Base-by-base conservation (phyloP, 2,329 filamentous ascomycete species). In the Akanthomyces muscarius region DNA sequence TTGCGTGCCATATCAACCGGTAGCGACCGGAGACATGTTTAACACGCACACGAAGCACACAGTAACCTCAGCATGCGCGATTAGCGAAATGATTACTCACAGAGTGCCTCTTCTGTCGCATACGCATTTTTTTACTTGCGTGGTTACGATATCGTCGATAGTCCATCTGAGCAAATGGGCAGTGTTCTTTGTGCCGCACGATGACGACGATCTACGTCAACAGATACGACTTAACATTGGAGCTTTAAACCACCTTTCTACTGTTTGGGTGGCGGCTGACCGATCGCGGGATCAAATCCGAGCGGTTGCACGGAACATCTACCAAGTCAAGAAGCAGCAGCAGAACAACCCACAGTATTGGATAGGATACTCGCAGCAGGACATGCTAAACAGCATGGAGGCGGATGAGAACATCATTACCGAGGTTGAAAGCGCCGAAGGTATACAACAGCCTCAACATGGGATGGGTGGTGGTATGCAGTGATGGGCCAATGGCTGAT, bases 111-210 rank as follows among this genome's bases (percentile, higher is more conserved):
- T 94, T 2, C 81, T 88, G 5, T 86, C 85, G 38, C 91, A 96
- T 75, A 92, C 87, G 0, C 91, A 92, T 63, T 93, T 94, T 75
- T 92, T 95, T 77, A 90, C 89, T 41, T 95, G 91, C 71, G 88
- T 90, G 45, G 80, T 95, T 56, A 90, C 90, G 1, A 79, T 94
- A 60, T 89, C 89, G 21, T 91, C 90, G 7, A 89, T 93, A 68
- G 89, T 94, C 4, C 90, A 95, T 70, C 81, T 96, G 28, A 91
- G 89, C 62, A 90, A 90, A 66, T 96, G 91, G 86, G 88, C 80
- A 60, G 79, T 88, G 23, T 85, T 84, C 71, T 84, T 83, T 61
- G 80, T 88, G 53, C 77, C 80, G 1, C 81, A 82, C 65, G 83
- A 86, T 68, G 86, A 87, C 70, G 87, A 87, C 65, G 85, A 85